phyloP scores from a whole-genome alignment of 2,329 filamentous ascomycete genomes.

The Cytospora piceae region DNA sequence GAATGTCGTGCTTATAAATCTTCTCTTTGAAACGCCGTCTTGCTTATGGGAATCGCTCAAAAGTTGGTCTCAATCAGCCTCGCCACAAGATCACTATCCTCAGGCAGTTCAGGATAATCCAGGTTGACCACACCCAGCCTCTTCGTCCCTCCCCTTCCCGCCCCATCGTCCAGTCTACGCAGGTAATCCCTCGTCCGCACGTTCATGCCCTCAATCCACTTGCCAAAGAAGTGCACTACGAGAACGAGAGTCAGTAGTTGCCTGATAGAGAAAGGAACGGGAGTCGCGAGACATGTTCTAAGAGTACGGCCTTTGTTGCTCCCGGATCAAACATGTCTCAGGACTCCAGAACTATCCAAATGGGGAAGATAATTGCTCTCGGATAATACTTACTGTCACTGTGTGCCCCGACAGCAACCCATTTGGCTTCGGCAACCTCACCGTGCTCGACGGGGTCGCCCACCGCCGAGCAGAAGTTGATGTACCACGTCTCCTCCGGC shows the following conservation, averaged over 20 bases:
- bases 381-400: too few species aligned
- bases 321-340: too few species aligned
- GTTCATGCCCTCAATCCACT: conserved; percentile 51
- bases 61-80: conserved; percentile 47
- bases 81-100: conserved; percentile 45
- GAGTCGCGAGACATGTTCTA: too few species aligned
- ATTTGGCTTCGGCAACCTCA: conserved; percentile 46
- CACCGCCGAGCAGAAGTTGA: conserved; percentile 50
- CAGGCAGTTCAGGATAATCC: conserved; percentile 33
- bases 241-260: too few species aligned
- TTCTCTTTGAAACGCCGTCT: neutral
- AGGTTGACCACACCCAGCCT: conserved; percentile 36
- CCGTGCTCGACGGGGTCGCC: conserved; percentile 43
- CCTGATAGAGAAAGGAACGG: too few species aligned
- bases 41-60: conserved; percentile 20
- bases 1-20: neutral
- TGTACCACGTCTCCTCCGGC: conserved; percentile 40
- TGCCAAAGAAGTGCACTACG: conserved; percentile 40
- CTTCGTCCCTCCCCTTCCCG: conserved; percentile 34
- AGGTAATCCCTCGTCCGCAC: conserved; percentile 41
- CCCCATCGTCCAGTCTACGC: conserved; percentile 31
- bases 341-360: too few species aligned
- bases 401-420: conserved; percentile 50
- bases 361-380: too few species aligned
- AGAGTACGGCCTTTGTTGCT: too few species aligned